A percentile compares a stretch with the other conserved stretches of the same genome.
Conservation (phyloP, 768 basidiomycete species). For the Kwoniella newhampshirensis region DNA sequence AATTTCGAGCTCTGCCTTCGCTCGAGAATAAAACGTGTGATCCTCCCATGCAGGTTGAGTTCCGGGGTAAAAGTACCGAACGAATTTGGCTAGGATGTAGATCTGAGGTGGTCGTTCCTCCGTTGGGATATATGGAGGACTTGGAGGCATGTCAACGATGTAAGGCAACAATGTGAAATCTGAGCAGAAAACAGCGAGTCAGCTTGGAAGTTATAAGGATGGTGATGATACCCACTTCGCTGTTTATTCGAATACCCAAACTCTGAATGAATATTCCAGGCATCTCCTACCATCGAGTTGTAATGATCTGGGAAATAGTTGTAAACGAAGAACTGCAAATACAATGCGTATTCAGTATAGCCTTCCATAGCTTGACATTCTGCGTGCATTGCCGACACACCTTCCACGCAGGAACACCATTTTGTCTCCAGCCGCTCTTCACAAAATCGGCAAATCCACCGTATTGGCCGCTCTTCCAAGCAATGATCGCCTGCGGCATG, state of each 20-base stretch:
- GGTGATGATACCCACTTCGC: constrained; percentile 12
- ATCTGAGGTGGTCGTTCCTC: constrained; percentile 13
- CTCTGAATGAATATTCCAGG: constrained; percentile 21
- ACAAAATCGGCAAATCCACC: constrained; percentile 13
- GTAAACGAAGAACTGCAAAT: constrained; percentile 18
- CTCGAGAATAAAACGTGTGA: constrained; percentile 15
- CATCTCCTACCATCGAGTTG: constrained; percentile 15
- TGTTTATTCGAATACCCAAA: constrained; percentile 13
- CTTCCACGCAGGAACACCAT: constrained; percentile 25
- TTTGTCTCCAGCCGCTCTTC: constrained; percentile 11
- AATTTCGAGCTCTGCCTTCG: constrained; percentile 9
- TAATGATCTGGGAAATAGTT: constrained; percentile 24
- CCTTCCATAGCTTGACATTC: not conserved
- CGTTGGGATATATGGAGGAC: constrained; percentile 15
- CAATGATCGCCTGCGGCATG: constrained; percentile 10
- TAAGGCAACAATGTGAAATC: constrained; percentile 19
- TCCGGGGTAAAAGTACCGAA: constrained; percentile 23
- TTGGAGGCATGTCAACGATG: constrained; percentile 11
- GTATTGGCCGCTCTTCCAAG: constrained; percentile 13
- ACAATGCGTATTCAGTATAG: not conserved
- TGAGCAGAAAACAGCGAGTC: too few relatives aligned
- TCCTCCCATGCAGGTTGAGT: constrained; percentile 24
- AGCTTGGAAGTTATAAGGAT: not conserved
- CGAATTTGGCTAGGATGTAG: constrained; percentile 24
- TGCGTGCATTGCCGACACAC: not conserved